Evolutionary conservation across 2,329 filamentous ascomycete species (phyloP).

Genomic region (Karstenula rhodostoma): DNA sequence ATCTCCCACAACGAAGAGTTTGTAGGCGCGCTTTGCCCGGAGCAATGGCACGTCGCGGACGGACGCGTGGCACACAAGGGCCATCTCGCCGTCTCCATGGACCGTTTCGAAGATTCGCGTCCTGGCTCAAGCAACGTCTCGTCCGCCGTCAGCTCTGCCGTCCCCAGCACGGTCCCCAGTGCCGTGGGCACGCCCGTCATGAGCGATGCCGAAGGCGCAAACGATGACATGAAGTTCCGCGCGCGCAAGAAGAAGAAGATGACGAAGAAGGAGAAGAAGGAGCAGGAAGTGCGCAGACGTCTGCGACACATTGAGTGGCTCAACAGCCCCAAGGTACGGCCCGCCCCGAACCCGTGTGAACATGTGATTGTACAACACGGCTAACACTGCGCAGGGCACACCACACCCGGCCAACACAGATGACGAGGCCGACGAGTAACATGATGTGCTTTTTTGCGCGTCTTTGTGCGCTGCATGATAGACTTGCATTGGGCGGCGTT

Average conservation of each 20-base stretch:
- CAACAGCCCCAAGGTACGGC: constrained; percentile 69
- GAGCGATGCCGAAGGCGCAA: constrained; percentile 82
- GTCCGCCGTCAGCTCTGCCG: constrained; percentile 48
- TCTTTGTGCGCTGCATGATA: constrained; percentile 15
- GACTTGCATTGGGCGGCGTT: constrained; percentile 33
- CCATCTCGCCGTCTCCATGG: constrained; percentile 73
- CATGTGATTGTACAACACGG: neutral
- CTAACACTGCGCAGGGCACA: constrained; percentile 47
- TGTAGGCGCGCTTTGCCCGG: constrained; percentile 90
- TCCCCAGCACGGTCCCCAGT: constrained; percentile 45
- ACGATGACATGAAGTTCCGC: constrained; percentile 83
- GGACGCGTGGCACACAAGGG: constrained; percentile 88
- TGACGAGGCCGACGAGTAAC: constrained; percentile 48
- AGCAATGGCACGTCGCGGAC: constrained; percentile 94
- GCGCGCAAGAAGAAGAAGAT: constrained; percentile 98
- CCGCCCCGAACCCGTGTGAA: neutral
- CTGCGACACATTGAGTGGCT: constrained; percentile 83
- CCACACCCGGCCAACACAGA: constrained; percentile 52
- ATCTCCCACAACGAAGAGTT: constrained; percentile 99
- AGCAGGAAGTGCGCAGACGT: constrained; percentile 84
- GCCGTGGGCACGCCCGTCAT: constrained; percentile 72
- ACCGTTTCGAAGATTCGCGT: constrained; percentile 86
- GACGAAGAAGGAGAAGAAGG: constrained; percentile 96
- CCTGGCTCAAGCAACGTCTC: constrained; percentile 68
- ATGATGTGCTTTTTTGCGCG: constrained; percentile 12